Percentiles rank a stretch among this genome's conserved stretches.
Evolutionary conservation across 2,329 filamentous ascomycete genomes (phyloP).

Genomic region (Penicillium hesseltinei): DNA sequence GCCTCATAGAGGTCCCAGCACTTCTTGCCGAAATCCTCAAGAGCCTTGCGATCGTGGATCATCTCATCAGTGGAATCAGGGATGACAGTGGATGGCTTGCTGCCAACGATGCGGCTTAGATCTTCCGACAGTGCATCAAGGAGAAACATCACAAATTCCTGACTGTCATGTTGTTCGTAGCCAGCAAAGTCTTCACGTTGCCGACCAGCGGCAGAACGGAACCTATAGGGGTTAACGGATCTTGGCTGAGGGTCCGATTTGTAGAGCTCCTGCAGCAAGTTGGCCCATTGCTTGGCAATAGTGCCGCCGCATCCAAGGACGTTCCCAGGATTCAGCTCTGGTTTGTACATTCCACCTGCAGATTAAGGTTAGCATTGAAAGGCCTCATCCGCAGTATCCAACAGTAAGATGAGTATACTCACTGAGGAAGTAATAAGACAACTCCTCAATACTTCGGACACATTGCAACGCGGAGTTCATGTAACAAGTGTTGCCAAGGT

Average conservation of each 20-base stretch:
- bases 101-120: conserved; percentile 76
- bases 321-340: conserved; percentile 82
- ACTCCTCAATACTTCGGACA: conserved; percentile 85
- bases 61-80: conserved; percentile 97
- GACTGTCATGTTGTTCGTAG: conserved; percentile 94
- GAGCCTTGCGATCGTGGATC: conserved; percentile 75
- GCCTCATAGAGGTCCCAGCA: conserved; percentile 91
- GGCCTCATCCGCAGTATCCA: background rate
- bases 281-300: conserved; percentile 80
- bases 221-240: conserved; percentile 74
- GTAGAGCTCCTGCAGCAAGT: conserved; percentile 75
- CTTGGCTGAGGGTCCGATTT: conserved; percentile 58
- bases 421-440: conserved; percentile 85
- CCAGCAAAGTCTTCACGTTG: conserved; percentile 85
- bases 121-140: conserved; percentile 95
- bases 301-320: conserved; percentile 80
- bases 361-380: conserved; percentile 12
- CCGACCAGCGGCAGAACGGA: conserved; percentile 78
- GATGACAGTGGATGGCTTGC: conserved; percentile 97
- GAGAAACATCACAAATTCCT: conserved; percentile 93
- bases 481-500: conserved; percentile 96
- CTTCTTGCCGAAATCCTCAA: conserved; percentile 78
- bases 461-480: conserved; percentile 98
- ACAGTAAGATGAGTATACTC: conserved; percentile 6
- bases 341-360: conserved; percentile 63